Percentiles rank a stretch among this genome's conserved stretches.
Conservation (phyloP, 2,329 filamentous ascomycete species). For the Stromatinia cepivora region DNA sequence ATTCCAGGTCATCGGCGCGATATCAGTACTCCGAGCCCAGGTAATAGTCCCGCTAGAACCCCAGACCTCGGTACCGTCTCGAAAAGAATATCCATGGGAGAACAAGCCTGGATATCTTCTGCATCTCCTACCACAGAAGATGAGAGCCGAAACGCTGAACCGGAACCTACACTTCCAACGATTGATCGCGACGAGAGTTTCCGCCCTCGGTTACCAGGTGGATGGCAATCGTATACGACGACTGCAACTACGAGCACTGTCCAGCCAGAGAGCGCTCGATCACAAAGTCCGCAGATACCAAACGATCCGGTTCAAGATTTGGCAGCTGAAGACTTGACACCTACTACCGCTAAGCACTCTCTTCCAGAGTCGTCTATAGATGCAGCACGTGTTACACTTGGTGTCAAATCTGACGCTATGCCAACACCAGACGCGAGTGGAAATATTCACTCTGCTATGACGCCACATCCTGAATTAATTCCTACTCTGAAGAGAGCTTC, state of each 20-base stretch:
- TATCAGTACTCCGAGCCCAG: constrained; percentile 57
- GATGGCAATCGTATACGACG: constrained; percentile 39
- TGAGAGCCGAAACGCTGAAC: constrained; percentile 10
- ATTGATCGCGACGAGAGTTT: constrained; percentile 37
- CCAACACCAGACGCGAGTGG: constrained; percentile 33
- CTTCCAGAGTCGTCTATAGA: constrained; percentile 28
- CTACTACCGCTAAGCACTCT: constrained; percentile 32
- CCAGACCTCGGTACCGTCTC: constrained; percentile 50
- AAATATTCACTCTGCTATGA: constrained; percentile 32
- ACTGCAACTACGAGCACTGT: constrained; percentile 29
- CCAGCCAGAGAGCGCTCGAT: constrained; percentile 14
- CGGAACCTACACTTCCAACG: constrained; percentile 29
- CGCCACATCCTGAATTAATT: constrained; percentile 34
- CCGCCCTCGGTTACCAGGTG: constrained; percentile 38
- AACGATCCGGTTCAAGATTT: constrained; percentile 29
- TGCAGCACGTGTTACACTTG: constrained; percentile 42
- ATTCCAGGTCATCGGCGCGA: constrained; percentile 57
- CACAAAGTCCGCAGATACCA: constrained; percentile 3
- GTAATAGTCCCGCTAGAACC: constrained; percentile 61
- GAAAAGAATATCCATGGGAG: constrained; percentile 44
- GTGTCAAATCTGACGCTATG: constrained; percentile 23
- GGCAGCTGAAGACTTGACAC: constrained; percentile 32
- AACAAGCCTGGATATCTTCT: constrained; percentile 45
- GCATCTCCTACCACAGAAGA: constrained; percentile 6
- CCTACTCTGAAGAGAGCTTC: constrained; percentile 31